Percentiles rank a stretch among this genome's conserved stretches.
Conservation (phyloP, 179 eudicot genomes). For the Silene noctiflora region DNA sequence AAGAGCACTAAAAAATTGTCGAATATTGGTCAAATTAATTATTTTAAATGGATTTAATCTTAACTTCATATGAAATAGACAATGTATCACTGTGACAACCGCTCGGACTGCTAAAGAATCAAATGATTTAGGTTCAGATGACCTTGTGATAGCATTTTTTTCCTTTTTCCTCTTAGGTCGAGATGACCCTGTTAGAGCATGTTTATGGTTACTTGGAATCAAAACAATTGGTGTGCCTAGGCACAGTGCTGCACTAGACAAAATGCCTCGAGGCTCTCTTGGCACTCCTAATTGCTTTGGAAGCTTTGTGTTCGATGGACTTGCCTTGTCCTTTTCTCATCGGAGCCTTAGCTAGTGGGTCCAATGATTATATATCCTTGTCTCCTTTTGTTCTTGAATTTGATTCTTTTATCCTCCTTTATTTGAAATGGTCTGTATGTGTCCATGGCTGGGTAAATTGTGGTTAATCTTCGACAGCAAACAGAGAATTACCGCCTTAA, state of each 20-base stretch:
- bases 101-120: too few relatives aligned
- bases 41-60: too few relatives aligned
- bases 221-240: constrained; percentile 1
- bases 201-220: background rate
- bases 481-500: background rate
- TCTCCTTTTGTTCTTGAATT: background rate
- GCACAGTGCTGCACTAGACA: background rate
- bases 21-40: too few relatives aligned
- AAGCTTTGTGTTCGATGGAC: background rate
- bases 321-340: background rate
- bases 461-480: background rate
- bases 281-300: background rate
- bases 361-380: background rate
- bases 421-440: background rate
- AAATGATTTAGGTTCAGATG: too few relatives aligned
- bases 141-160: background rate
- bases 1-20: too few relatives aligned
- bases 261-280: background rate
- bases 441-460: background rate
- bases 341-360: background rate
- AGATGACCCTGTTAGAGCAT: too few relatives aligned
- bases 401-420: background rate
- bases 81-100: too few relatives aligned
- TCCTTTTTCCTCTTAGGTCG: too few relatives aligned
- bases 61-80: too few relatives aligned